phyloP scores from a whole-genome alignment of 441 rosid species.

The Euphorbia schlechtendalii region DNA sequence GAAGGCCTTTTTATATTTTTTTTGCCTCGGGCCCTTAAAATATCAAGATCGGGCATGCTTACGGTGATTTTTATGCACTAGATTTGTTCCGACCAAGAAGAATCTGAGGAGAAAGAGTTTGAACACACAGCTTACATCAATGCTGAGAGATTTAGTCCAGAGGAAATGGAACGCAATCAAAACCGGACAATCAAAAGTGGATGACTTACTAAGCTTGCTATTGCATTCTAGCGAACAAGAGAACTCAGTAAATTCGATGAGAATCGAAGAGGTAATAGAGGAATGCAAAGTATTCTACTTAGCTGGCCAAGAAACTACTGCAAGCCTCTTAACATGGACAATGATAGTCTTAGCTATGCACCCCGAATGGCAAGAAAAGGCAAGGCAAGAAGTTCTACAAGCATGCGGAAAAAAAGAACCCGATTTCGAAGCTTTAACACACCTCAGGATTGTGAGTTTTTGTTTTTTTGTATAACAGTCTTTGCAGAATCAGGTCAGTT shows the following conservation, averaged over 20 bases:
- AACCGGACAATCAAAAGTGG: conserved; percentile 23
- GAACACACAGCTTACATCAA: conserved; percentile 30
- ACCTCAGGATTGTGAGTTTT: conserved; percentile 38
- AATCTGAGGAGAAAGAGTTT: conserved; percentile 33
- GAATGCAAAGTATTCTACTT: too few species aligned
- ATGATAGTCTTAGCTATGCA: conserved; percentile 43
- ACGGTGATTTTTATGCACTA: too few species aligned
- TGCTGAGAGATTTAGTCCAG: conserved; percentile 29
- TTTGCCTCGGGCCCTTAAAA: too few species aligned
- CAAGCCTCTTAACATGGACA: conserved; percentile 41
- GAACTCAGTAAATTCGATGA: conserved; percentile 25
- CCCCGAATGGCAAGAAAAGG: conserved; percentile 50
- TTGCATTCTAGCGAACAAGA: conserved; percentile 27
- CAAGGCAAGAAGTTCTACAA: conserved; percentile 37
- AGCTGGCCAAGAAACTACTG: conserved; percentile 55
- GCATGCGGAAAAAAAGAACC: conserved; percentile 29
- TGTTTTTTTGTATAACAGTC: neutral
- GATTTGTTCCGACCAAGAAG: conserved; percentile 46
- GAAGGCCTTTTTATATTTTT: too few species aligned
- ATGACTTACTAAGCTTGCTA: conserved; percentile 41
- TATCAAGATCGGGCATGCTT: too few species aligned
- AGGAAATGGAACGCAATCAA: conserved; percentile 29
- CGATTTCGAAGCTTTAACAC: conserved; percentile 30
- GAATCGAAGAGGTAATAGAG: conserved; percentile 39
- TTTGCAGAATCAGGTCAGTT: too few species aligned